A percentile compares a stretch with the other conserved stretches of the same genome.
These are phyloP conservation scores for Rhizopogon rudus DNA, from an alignment of 768 basidiomycete genomes.

Conservation along the genomic window DNA sequence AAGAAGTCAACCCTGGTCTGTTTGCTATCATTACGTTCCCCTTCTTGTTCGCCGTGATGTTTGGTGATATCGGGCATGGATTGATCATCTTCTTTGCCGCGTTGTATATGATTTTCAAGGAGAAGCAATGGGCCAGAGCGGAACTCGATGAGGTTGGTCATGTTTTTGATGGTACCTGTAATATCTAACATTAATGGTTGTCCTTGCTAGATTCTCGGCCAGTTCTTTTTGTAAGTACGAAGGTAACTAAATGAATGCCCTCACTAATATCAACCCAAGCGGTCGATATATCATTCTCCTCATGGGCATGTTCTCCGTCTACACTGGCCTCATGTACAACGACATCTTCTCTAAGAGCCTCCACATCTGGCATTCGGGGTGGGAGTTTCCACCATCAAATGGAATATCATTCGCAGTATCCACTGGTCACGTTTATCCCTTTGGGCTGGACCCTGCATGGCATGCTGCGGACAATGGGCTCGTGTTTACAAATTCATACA, in stretches of 20 bases:
- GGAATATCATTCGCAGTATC: constrained; percentile 44
- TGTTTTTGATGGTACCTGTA: not conserved
- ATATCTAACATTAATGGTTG: not conserved
- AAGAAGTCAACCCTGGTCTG: constrained; percentile 95
- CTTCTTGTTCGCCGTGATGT: constrained; percentile 99
- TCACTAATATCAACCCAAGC: constrained; percentile 37
- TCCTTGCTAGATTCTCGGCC: constrained; percentile 61
- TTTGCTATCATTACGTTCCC: constrained; percentile 94
- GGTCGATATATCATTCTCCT: constrained; percentile 98
- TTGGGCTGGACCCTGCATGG: constrained; percentile 95
- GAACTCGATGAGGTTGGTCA: constrained; percentile 68
- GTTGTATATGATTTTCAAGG: constrained; percentile 80
- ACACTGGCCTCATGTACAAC: constrained; percentile 97
- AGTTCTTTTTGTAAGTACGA: constrained; percentile 84
- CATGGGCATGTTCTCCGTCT: constrained; percentile 97
- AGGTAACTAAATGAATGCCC: constrained; percentile 3
- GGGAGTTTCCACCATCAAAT: constrained; percentile 59
- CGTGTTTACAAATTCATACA: constrained; percentile 97
- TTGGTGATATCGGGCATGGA: constrained; percentile 98
- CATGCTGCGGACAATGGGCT: constrained; percentile 88
- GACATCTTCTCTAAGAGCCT: constrained; percentile 96
- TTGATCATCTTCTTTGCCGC: constrained; percentile 75
- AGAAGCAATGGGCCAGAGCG: constrained; percentile 69
- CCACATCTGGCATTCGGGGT: constrained; percentile 83
- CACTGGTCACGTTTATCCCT: constrained; percentile 78